phyloP scores from a whole-genome alignment of 2,329 filamentous ascomycete species.

The Xylariaceae sp. region DNA sequence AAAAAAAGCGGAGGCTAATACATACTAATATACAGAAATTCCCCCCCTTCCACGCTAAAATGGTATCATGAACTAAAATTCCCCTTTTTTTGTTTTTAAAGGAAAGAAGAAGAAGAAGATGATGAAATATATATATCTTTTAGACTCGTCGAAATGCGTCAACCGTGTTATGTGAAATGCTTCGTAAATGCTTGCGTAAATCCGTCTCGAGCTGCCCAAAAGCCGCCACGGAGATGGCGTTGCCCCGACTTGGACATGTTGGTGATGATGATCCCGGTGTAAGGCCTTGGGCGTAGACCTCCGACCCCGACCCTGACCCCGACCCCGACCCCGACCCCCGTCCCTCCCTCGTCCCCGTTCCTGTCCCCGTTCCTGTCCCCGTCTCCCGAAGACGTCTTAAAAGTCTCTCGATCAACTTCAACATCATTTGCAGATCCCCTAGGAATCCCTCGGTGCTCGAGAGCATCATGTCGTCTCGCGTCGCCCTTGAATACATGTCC shows the following conservation, averaged over 20 bases:
- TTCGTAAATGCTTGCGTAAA: conserved; percentile 17
- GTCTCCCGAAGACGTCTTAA: conserved; percentile 19
- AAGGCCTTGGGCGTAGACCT: conserved; percentile 3
- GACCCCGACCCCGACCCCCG: too few species aligned
- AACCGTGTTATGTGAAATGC: conserved; percentile 18
- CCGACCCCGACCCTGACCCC: too few species aligned
- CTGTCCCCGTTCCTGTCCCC: background rate
- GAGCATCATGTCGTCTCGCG: conserved; percentile 13
- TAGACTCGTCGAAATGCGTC: conserved; percentile 17
- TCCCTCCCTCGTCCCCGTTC: too few species aligned
- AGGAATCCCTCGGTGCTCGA: conserved; percentile 17
- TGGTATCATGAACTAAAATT: too few species aligned
- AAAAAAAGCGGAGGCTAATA: too few species aligned
- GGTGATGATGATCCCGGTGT: background rate
- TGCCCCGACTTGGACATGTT: conserved; percentile 3
- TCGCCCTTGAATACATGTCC: conserved; percentile 17
- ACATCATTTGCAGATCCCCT: conserved; percentile 20
- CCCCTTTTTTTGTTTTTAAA: too few species aligned
- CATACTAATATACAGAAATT: too few species aligned
- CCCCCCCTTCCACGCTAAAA: too few species aligned
- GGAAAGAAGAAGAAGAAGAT: too few species aligned
- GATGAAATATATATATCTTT: conserved; percentile 1
- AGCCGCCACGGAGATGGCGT: conserved; percentile 17
- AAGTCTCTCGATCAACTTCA: conserved; percentile 21
- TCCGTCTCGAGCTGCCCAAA: conserved; percentile 22